phyloP scores from a whole-genome alignment of 495 filamentous ascomycete species.

The Talaromyces ruber region DNA sequence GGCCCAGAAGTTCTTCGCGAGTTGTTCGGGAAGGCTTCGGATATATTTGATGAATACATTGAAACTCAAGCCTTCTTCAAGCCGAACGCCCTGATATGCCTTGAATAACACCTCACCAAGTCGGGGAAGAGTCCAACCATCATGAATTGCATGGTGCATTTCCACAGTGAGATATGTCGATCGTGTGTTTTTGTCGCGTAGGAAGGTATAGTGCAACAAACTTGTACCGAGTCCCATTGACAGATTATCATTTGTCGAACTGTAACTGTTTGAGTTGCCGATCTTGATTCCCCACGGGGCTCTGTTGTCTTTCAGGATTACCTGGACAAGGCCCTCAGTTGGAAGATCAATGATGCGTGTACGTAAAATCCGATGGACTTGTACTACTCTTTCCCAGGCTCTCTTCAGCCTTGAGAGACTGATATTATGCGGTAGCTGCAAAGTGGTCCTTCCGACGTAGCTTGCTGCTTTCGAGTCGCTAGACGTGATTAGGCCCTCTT shows the following conservation, averaged over 20 bases:
- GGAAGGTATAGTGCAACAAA: too few species aligned
- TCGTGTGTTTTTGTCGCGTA: too few species aligned
- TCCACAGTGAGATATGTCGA: slow-evolving; percentile 13
- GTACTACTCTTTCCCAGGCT: background rate
- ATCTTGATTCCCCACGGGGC: too few species aligned
- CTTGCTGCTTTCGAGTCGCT: slow-evolving; percentile 19
- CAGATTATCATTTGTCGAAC: too few species aligned
- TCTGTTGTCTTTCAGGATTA: slow-evolving; percentile 32
- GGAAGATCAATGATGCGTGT: slow-evolving; percentile 47
- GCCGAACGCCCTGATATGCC: slow-evolving; percentile 20
- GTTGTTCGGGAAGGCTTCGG: background rate
- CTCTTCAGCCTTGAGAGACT: slow-evolving; percentile 16
- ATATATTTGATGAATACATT: slow-evolving; percentile 14
- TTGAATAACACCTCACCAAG: slow-evolving; percentile 34
- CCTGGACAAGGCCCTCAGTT: slow-evolving; percentile 41
- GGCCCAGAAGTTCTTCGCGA: slow-evolving; percentile 15
- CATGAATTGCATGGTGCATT: slow-evolving; percentile 42
- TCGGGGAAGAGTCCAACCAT: slow-evolving; percentile 45
- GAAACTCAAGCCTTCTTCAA: slow-evolving; percentile 2
- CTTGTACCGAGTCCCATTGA: too few species aligned
- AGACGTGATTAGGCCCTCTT: slow-evolving; percentile 45
- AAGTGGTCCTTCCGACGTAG: slow-evolving; percentile 10
- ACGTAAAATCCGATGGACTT: slow-evolving; percentile 30
- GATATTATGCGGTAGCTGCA: slow-evolving; percentile 27
- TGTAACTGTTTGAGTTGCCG: too few species aligned